Evolutionary conservation across 2,329 filamentous ascomycete genomes (phyloP), one percentile per base, ranked within the genome.

Genomic region (Ceratocystiopsis minuta): DNA sequence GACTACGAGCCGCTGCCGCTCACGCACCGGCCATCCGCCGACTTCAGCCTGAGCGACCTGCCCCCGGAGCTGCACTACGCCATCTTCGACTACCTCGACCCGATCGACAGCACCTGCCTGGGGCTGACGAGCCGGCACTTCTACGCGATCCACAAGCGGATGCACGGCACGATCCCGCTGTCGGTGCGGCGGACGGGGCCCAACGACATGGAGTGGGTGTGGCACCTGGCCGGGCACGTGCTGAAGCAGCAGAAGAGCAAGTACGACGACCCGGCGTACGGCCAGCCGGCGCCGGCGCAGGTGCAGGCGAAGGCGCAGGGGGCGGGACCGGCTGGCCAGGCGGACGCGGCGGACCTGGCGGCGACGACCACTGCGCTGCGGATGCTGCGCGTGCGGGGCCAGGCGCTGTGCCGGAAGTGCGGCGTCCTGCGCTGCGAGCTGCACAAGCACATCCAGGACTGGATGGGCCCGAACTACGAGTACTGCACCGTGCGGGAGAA

Each of bases 151-250:
- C 71, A 75, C 55, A 62, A 64, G 20, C 65, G 64, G 42, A 62
- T 74, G 56, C 66, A 74, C 54, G 70, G 68, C 41, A 60, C 55
- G 9, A 66, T 78, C n/a, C 60, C 70, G 11, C 64, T 78, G 15
- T 67, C 66, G 16, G 65, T 65, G 38, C 66, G 72, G 14, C 72
- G 75, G 37, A 54, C 62, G 7, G 74, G 74, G 0, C 74, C 74
- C 42, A 78, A 78, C 55, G 66, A 72, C 48, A 64, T 75, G 52
- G 74, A 78, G 53, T 74, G 70, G 64, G 72, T 72, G 37, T 78
- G 73, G 72, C 67, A 72, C 47, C 60, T 69, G 40, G 68, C 71
- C 3, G 65, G 66, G 18, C 49, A 46, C 11, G 34, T 45, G 43
- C 18, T 37, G 37, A 36, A 37, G 36, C 28, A 34, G 13, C 24